Base-by-base conservation (phyloP, 1,139 yeast species). In the Eremothecium cymbalariae region DNA sequence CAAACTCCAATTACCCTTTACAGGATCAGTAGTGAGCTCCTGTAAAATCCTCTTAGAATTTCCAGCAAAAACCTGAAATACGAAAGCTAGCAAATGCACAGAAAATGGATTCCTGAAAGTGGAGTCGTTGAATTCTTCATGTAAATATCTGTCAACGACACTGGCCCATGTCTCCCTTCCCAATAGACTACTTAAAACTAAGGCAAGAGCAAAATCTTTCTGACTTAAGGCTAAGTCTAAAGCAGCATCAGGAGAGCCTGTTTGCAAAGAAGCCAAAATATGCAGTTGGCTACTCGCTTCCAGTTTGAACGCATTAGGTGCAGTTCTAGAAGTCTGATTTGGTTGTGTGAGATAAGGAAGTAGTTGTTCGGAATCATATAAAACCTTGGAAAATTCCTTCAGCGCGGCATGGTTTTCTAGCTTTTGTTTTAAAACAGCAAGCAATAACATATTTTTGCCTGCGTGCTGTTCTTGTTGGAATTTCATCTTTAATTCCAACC, bases 201-300 rank as follows among this genome's bases (percentile, higher is more conserved):
- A 57, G 0, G 95, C 82, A 54, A 86, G 67, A 0, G 94, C 75
- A 82, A 86, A 86, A 43, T 84, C 83, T 9, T 76, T 72, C 39
- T 72, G 70, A 2, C 71, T 67, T 20, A 85, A 56, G 1, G 93
- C 74, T 38, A 66, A 63, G 18, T 71, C 66, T 36, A 86, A 60
- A 0, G 95, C 96, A 3, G 67, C 70, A 14, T 72, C 75, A 16
- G 75, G 70, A 38, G 77, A 68, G 1, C 96, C 96, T 2, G 62
- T 53, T 50, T 75, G 80, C 33, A 82, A 49, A 18, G 57, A 47
- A 3, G 57, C 48, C 26, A 53, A 29, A 6, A 55, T 39, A 32
- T 41, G 48, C 41, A 48, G 34, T 31, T 50, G 57, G 5, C 44
- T 42, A 15, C 39, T 45, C 2, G 42, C 28, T 22, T 50, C 55